Base-by-base conservation (phyloP, 148 eudicot species). In the Nyssa sinensis region DNA sequence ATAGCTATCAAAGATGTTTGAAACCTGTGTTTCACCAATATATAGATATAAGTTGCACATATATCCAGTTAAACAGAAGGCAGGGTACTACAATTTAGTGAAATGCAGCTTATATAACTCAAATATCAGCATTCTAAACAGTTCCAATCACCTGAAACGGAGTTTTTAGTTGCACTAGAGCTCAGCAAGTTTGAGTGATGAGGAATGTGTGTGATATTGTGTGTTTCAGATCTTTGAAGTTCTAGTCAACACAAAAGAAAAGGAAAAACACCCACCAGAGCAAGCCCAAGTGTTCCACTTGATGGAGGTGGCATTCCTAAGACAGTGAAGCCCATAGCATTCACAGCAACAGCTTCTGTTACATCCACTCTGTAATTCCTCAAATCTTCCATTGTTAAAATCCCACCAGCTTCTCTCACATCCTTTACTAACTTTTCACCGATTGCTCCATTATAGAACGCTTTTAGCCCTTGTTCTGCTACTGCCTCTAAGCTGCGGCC, bases 301-400 rank as follows among this genome's bases (percentile, higher is more conserved):
- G 97, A 95, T 31, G 97, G 98, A 77, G 98, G 88, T 0, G 98
- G 98, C 98, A 92, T 92, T 25, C 98, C 98, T 4, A 89, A 62
- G 12, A 92, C 60, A 34, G 83, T 87, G 55, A 83, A 92, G 49
- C 97, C 97, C 93, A 90, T 90, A 0, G 82, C 84, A 69, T 87
- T 82, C 49, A 88, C 88, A 44, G 80, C 63, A 65, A 92, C 39
- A 14, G 95, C 91, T 57, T 90, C 81, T 3, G 84, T 83, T 70
- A 86, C 79, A 29, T 71, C 81, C 37, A 92, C 97, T 76, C 71
- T 70, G 70, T 95, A 95, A 68, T 75, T 84, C 75, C 84, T 83
- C 77, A 95, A 76, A 70, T 95, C 98, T 65, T 95, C 93, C 96
- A 92, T 86, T 30, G 94, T 86, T 55, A 95, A 80, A 72, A 95